Base-by-base conservation (phyloP, 192 early-diverging fungal genomes). In the Haplosporangium gracile region DNA sequence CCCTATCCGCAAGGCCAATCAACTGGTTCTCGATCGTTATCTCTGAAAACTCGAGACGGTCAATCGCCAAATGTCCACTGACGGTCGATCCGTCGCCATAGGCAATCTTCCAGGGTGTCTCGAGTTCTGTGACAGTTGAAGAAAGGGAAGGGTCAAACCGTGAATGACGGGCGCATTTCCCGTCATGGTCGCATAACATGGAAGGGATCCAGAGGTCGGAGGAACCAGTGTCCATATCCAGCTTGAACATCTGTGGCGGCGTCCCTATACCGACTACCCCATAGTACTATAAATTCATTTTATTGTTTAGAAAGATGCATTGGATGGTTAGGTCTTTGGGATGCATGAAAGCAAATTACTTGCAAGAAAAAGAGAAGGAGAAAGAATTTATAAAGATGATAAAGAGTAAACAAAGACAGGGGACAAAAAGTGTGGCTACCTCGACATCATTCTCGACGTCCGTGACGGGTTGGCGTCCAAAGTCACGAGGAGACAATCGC, bases 191-290 rank as follows among this genome's bases (percentile, higher is more conserved):
- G 45, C 79, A 81, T 51, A 77, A 77, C 71, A 70, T 77, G n/a
- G 75, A 80, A 6, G 90, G 88, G 68, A 94, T 89, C 93, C 93
- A 95, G 5, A 94, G 79, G 81, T 95, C 94, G n/a, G 92, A 92
- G 2, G 93, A 94, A 29, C 94, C 94, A 5, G 94, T 95, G 72
- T 95, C 94, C 45, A 95, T 91, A 74, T 94, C 90, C n/a, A 95
- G 85, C 70, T 94, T 94, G 82, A 95, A 93, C 49, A 85, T 87
- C 70, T 94, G 93, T 26, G 93, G 91, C 51, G 94, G 94, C 15
- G 94, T 91, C 16, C 94, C 94, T 32, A 94, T 89, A 1, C 90
- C 85, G 8, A 94, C 92, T n/a, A 88, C 83, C 68, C 91, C 93
- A 75, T 95, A 95, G 73, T 95, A 95, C 90, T 95, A 82, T 45